A percentile compares a stretch with the other conserved stretches of the same genome.
These are phyloP conservation scores for Colletotrichum endophyticum DNA, from an alignment of 2,329 filamentous ascomycete species.

Conservation along the genomic window DNA sequence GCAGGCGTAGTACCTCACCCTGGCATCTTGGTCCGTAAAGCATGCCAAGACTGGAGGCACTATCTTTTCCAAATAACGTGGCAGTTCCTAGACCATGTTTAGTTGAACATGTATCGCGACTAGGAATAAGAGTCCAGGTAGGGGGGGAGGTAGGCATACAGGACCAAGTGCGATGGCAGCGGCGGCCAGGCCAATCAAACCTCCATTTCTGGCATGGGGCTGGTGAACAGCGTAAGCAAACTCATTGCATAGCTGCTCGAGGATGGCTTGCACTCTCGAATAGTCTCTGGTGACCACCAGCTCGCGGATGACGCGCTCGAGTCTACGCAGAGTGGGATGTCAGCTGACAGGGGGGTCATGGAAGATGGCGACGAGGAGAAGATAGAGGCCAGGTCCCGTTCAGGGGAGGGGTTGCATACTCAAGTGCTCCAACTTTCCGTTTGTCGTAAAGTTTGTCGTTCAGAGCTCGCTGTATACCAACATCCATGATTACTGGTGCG, in stretches of 20 bases:
- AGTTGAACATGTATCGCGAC: background rate
- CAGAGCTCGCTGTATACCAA: constrained; percentile 84
- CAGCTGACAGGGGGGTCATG: background rate
- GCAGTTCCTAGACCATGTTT: constrained; percentile 72
- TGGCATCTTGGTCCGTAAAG: constrained; percentile 97
- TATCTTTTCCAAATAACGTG: constrained; percentile 89
- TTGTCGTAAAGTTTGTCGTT: constrained; percentile 99
- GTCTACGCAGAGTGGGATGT: constrained; percentile 52
- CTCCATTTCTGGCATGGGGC: constrained; percentile 94
- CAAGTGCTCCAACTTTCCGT: constrained; percentile 92
- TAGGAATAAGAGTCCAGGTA: background rate
- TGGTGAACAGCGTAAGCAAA: constrained; percentile 98
- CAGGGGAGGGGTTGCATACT: constrained; percentile 63
- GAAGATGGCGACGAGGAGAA: background rate
- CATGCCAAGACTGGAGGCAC: constrained; percentile 96
- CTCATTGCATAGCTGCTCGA: constrained; percentile 96
- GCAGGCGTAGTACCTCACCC: constrained; percentile 96
- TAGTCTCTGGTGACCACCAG: constrained; percentile 78
- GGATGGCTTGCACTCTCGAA: constrained; percentile 81
- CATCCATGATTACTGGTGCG: constrained; percentile 69
- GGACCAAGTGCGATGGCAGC: constrained; percentile 93
- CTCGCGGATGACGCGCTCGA: constrained; percentile 90
- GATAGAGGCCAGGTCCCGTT: background rate
- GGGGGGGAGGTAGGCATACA: constrained; percentile 58
- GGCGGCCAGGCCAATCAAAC: constrained; percentile 91